phyloP scores from a whole-genome alignment of 176 grass and related monocot species.

The Phyllostachys edulis region DNA sequence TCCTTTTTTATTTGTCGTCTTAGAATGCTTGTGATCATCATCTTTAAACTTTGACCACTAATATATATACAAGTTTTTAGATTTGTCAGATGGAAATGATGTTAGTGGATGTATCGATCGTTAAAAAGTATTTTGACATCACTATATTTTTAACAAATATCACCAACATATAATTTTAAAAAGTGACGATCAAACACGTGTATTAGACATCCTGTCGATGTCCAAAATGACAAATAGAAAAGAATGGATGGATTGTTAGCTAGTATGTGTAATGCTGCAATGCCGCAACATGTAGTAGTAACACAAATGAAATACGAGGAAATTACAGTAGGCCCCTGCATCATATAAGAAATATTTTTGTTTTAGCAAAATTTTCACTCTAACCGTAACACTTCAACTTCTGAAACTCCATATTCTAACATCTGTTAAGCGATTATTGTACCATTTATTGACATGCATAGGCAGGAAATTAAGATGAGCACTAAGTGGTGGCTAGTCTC shows the following conservation, averaged over 20 bases:
- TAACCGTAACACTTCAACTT: not conserved
- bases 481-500: not conserved
- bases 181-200: too few relatives aligned
- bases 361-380: not conserved
- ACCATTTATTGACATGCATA: not conserved
- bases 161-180: too few relatives aligned
- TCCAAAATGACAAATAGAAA: too few relatives aligned
- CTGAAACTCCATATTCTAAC: not conserved
- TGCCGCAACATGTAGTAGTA: not conserved
- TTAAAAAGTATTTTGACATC: too few relatives aligned
- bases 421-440: not conserved
- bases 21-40: not conserved
- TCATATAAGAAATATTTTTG: not conserved
- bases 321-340: not conserved
- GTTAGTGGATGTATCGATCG: too few relatives aligned
- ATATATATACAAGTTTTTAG: too few relatives aligned
- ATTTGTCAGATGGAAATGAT: too few relatives aligned
- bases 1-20: not conserved
- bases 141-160: too few relatives aligned
- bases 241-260: not conserved
- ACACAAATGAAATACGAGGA: not conserved
- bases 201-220: too few relatives aligned
- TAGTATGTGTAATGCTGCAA: not conserved
- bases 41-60: not conserved
- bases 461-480: not conserved